Evolutionary conservation across 768 basidiomycete genomes (phyloP).

Genomic region (Lepiota venenata): DNA sequence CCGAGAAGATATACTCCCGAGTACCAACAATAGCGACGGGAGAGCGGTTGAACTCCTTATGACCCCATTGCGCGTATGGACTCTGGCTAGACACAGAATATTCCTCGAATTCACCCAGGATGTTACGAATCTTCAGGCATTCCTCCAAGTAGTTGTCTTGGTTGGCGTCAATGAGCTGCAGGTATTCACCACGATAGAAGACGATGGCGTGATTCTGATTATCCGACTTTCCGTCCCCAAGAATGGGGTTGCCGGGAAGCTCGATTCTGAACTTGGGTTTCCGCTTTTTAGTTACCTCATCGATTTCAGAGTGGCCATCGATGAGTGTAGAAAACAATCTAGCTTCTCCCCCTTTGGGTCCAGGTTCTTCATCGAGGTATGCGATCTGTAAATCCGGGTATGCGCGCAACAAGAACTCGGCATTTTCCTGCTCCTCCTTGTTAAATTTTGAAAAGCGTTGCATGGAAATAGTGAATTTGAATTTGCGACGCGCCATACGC

Average conservation of each 20-base stretch:
- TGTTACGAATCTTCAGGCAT: slow-evolving; percentile 97
- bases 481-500: slow-evolving; percentile 95
- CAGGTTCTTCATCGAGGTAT: slow-evolving; percentile 94
- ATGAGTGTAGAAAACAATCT: slow-evolving; percentile 90
- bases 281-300: slow-evolving; percentile 83
- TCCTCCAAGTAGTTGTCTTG: slow-evolving; percentile 99
- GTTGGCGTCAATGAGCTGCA: slow-evolving; percentile 99
- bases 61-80: slow-evolving; percentile 94
- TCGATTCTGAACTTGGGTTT: slow-evolving; percentile 98
- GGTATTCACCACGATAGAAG: slow-evolving; percentile 98
- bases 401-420: slow-evolving; percentile 94
- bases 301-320: slow-evolving; percentile 95
- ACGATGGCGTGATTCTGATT: slow-evolving; percentile 99
- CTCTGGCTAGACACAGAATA: slow-evolving; percentile 87
- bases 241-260: slow-evolving; percentile 96
- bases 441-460: slow-evolving; percentile 99
- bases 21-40: slow-evolving; percentile 98
- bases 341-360: slow-evolving; percentile 84
- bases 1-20: slow-evolving; percentile 99
- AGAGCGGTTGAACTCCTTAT: slow-evolving; percentile 85
- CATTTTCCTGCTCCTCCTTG: slow-evolving; percentile 98
- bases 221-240: slow-evolving; percentile 98
- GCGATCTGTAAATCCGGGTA: slow-evolving; percentile 99
- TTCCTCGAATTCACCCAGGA: slow-evolving; percentile 97
- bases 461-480: slow-evolving; percentile 98